Base-by-base conservation (phyloP, 345 rosid species). In the thale cress (Arabidopsis thaliana) region DNA sequence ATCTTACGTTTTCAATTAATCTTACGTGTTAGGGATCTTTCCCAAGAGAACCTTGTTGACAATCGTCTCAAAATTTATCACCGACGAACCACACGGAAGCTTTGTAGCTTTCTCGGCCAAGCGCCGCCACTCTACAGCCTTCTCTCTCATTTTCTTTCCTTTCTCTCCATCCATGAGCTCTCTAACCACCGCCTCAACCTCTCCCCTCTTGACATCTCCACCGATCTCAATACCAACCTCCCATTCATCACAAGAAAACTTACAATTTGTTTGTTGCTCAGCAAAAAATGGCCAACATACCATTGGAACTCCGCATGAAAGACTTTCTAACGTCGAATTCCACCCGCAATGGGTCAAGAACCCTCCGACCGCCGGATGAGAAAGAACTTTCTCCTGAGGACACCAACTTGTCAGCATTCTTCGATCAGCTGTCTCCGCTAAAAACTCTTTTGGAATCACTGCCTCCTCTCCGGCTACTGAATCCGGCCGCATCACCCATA, bases 221-320 rank as follows among this genome's bases (percentile, higher is more conserved):
- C 84, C 79, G 0, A 87, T 83, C 78, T 83, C 88, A 83, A 78
- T 77, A 16, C 92, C 92, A 9, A 84, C 71, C 8, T 84, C 85
- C 92, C 85, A 86, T 44, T 86, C 80, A 0, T 7, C 75, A 24
- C 85, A 73, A 46, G 62, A 38, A 71, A 56, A 87, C 59, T 85
- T 34, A 34, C 87, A 86, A 44, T 87, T 87, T 0, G 83, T 86
- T 37, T 74, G 88, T 32, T 87, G 89, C 65, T 87, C 89, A 0
- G 89, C 86, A 8, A 87, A 86, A 65, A 86, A 84, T 0, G 89
- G 87, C 88, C 89, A 87, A 49, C 87, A 83, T 2, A 75, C 37
- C 87, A 86, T 71, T 0, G 89, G 85, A 59, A 86, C 84, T 6
- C 89, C 89, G 0, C 66, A 57, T 0, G 63, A 56, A 4, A 87